Evolutionary conservation across 2,329 filamentous ascomycete genomes (phyloP), one percentile per base, ranked within the genome.

Genomic region (Botryotinia narcissicola): DNA sequence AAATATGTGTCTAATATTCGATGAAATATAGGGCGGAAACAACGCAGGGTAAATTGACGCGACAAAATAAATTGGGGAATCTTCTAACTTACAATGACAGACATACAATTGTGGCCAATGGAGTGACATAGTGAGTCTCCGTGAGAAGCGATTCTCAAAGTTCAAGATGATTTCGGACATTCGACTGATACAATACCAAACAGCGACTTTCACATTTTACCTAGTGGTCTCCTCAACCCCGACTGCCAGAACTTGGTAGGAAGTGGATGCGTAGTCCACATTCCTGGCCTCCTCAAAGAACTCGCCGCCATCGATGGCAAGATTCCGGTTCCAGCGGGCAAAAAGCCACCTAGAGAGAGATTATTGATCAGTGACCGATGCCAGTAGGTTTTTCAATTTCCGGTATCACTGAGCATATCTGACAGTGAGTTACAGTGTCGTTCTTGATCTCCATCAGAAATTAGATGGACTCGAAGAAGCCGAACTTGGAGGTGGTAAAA

Each of bases 171-270:
- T 22, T 44, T 2, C 7, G 62, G 51, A 48, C 51, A 61, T 3
- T 40, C 29, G 32, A 32, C 71, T 72, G 57, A 72, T n/a, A 66
- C 10, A 29, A 61, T 62, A 12, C 42, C 54, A 42, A 59, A 72
- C 42, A 72, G 71, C 81, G 75, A 84, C 80, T 74, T 87, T 84
- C 80, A 87, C 86, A 82, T 92, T 74, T 83, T 91, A 68, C 88
- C 90, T 37, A 92, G 89, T 73, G 93, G 93, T 74, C 87, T 95
- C 75, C 86, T 95, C 77, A 93, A 92, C 80, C 90, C 91, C 10
- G 84, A 84, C 61, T 92, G 88, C 81, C 86, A 89, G 78, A 95
- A 94, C 83, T 84, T 95, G 73, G 91, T 95, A 80, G 92, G 92
- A 74, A 91, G 90, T 67, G 91, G 86, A 64, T 87, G 88, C 59